These are phyloP conservation scores for Suillus subluteus DNA, from an alignment of 768 basidiomycete genomes.

Conservation along the genomic window DNA sequence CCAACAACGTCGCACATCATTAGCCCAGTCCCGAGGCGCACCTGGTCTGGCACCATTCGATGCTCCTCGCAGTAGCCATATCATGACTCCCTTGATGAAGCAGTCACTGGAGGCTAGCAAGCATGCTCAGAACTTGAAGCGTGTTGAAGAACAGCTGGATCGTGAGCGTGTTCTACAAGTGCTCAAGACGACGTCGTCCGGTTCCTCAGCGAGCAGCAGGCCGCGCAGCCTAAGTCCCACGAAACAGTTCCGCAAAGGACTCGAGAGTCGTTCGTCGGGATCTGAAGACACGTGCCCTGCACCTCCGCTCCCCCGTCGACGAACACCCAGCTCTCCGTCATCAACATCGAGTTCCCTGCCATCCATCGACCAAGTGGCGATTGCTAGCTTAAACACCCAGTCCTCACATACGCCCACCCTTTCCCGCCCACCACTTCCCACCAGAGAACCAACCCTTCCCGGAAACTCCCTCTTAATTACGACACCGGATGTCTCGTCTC, in stretches of 20 bases:
- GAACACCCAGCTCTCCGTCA: slow-evolving; percentile 37
- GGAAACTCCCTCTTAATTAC: neutral
- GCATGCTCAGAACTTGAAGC: slow-evolving; percentile 69
- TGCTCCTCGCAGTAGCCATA: slow-evolving; percentile 41
- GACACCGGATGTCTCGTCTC: slow-evolving; percentile 38
- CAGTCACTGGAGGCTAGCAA: slow-evolving; percentile 78
- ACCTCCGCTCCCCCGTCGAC: slow-evolving; percentile 42
- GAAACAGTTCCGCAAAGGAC: slow-evolving; percentile 19
- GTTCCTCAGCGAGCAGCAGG: slow-evolving; percentile 24
- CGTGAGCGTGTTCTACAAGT: slow-evolving; percentile 73
- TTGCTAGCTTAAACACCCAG: slow-evolving; percentile 31
- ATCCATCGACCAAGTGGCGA: slow-evolving; percentile 48
- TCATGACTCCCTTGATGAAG: slow-evolving; percentile 68
- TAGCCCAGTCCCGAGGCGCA: slow-evolving; percentile 10
- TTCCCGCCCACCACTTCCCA: slow-evolving; percentile 29
- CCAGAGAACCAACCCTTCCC: slow-evolving; percentile 16
- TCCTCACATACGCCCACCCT: slow-evolving; percentile 15
- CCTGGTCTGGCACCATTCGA: slow-evolving; percentile 11
- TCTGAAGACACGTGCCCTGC: slow-evolving; percentile 27
- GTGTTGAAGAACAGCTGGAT: slow-evolving; percentile 68
- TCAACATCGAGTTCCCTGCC: slow-evolving; percentile 37
- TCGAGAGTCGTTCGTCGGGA: slow-evolving; percentile 1
- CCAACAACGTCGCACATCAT: slow-evolving; percentile 24
- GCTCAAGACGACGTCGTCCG: slow-evolving; percentile 60
- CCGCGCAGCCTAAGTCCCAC: slow-evolving; percentile 36